Base-by-base conservation (phyloP, 139 green algal genomes). In the Limnomonas spitsbergensis region DNA sequence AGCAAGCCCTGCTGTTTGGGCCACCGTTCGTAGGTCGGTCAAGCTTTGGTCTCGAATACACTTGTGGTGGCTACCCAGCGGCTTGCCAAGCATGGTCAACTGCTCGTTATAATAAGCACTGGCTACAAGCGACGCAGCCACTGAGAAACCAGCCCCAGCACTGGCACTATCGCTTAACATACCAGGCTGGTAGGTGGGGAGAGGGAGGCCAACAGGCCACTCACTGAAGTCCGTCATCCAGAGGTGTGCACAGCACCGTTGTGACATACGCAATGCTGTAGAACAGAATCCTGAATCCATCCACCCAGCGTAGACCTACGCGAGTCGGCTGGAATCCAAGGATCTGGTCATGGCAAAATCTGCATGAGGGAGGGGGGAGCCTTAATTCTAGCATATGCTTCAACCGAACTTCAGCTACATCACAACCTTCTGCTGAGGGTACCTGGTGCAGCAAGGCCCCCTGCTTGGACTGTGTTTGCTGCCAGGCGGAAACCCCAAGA, bases 221-320 rank as follows among this genome's bases (percentile, higher is more conserved):
- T 9, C 42, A 85, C 1, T 61, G 80, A 6, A 86, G 77, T 66
- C 81, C 37, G 54, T 86, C 77, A 56, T 86, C 81, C 6, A 86
- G 40, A 0, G 81, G 81, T 0, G 68, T 79, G 67, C 77, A 82
- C 39, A 86, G 73, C 14, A 82, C 73, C 31, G 77, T 71, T 0
- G 40, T n/a, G 26, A 86, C 54, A 39, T 83, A 86, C 0, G 81
- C 81, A 2, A n/a, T 27, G 38, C 53, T 32, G 73, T 86, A 86
- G 31, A 67, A 32, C 34, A 78, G 34, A 20, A 86, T 35, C 77
- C 81, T 73, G 4, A 27, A 6, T 32, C 29, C 69, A 38, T 81
- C 78, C 27, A 83, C 77, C 2, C 53, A 4, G 0, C 20, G 52
- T 20, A 86, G 73, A 34, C 38, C 26, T 38, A 79, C n/a, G 14